Evolutionary conservation across 2,329 filamentous ascomycete species (phyloP), one percentile per base, ranked within the genome.

Genomic region (Apiospora hydei): DNA sequence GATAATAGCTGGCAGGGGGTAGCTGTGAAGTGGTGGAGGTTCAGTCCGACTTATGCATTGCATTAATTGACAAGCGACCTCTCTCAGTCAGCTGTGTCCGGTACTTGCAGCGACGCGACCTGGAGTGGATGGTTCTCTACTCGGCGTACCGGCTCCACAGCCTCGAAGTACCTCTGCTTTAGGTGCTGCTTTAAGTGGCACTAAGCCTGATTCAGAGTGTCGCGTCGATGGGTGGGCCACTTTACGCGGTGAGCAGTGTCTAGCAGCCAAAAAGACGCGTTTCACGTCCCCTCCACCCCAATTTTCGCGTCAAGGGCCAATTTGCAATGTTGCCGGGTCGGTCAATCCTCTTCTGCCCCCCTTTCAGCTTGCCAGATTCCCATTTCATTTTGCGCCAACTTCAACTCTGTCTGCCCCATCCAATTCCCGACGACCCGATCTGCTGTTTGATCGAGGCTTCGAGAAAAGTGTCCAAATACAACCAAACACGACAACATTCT

Each of bases 211-310:
- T 49, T 8, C 13, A n/a, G 66, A 3, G 30, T 24, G 18, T 53
- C 67, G 46, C 67, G 67, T 51, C 3, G 1, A 26, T 18, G 18
- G 24, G 43, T 16, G 26, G 46, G 68, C 68, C 68, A 69, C 68
- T 69, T 69, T 69, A 69, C 68, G 49, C 68, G 68, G 30, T 61
- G 3, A 38, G 4, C 8, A 7, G 6, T 34, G 49, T 69, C 44
- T 16, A 21, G 43, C 44, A 30, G 34, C 68, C 46, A 24, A 26
- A 26, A 41, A 57, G 30, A 57, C 68, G 68, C 68, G 68, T 57
- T 69, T 69, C 43, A 51, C n/a, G 34, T 53, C 68, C 47, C 67
- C 68, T 69, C 68, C 68, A 69, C 68, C 49, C 30, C 38, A 69
- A 41, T 69, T 69, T 69, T 69, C 68, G 68, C 68, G 68, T 69